phyloP scores from a whole-genome alignment of 768 basidiomycete species.

The Russula emetica region DNA sequence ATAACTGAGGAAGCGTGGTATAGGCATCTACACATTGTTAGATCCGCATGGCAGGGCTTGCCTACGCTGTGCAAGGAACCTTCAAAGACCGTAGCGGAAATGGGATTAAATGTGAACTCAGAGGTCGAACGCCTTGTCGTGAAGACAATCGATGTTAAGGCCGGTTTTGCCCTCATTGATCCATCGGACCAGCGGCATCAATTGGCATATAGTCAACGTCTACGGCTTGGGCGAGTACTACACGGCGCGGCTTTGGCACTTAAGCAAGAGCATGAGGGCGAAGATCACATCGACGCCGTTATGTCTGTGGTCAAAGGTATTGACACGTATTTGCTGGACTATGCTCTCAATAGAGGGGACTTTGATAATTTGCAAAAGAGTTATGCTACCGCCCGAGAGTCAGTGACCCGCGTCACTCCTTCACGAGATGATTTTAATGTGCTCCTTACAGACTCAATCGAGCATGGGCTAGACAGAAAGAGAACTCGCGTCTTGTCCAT shows the following conservation, averaged over 20 bases:
- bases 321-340: constrained; percentile 69
- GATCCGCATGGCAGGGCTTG: constrained; percentile 75
- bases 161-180: constrained; percentile 72
- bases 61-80: constrained; percentile 61
- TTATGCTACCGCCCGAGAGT: constrained; percentile 61
- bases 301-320: constrained; percentile 66
- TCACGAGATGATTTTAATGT: constrained; percentile 13
- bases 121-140: constrained; percentile 73
- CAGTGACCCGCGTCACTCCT: constrained; percentile 28
- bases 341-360: constrained; percentile 55
- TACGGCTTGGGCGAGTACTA: constrained; percentile 62
- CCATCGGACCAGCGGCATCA: constrained; percentile 72
- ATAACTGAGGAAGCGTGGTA: constrained; percentile 7
- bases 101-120: constrained; percentile 54
- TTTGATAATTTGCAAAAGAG: constrained; percentile 65
- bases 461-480: constrained; percentile 65
- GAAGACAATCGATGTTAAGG: constrained; percentile 58
- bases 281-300: constrained; percentile 86
- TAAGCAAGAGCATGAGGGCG: constrained; percentile 56
- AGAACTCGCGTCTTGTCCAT: constrained; percentile 69
- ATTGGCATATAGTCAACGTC: constrained; percentile 51
- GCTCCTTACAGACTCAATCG: constrained; percentile 50
- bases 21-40: constrained; percentile 64
- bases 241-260: constrained; percentile 64
- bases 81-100: constrained; percentile 52